phyloP scores from a whole-genome alignment of 2,329 filamentous ascomycete species.

The Dactylonectria macrodidyma region DNA sequence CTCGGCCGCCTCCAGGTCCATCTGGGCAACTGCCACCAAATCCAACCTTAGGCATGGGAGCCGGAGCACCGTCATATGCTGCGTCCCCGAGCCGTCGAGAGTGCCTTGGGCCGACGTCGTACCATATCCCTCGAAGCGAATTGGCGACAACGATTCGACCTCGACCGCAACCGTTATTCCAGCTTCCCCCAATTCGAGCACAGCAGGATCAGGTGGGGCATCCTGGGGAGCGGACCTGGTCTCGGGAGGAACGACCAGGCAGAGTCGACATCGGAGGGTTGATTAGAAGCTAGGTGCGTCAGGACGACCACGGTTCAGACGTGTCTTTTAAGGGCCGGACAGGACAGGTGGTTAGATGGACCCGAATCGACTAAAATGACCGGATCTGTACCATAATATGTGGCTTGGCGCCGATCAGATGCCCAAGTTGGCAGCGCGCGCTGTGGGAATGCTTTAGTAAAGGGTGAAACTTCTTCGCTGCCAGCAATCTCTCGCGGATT shows the following conservation, averaged over 20 bases:
- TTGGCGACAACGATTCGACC: constrained; percentile 53
- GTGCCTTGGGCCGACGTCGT: constrained; percentile 62
- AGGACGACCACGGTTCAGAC: constrained; percentile 44
- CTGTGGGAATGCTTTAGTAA: not conserved
- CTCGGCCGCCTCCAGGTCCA: constrained; percentile 44
- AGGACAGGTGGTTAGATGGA: constrained; percentile 20
- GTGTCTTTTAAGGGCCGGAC: constrained; percentile 29
- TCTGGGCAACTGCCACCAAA: constrained; percentile 52
- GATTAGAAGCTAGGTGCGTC: constrained; percentile 68
- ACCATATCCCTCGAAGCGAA: constrained; percentile 70
- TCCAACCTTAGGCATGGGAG: constrained; percentile 44
- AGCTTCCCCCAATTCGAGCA: constrained; percentile 65
- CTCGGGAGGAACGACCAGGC: constrained; percentile 65
- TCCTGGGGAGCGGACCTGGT: constrained; percentile 49
- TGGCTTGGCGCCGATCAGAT: constrained; percentile 21
- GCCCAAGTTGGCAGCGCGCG: constrained; percentile 18
- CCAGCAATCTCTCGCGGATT: not conserved
- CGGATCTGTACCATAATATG: constrained; percentile 26
- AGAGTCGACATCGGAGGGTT: constrained; percentile 74
- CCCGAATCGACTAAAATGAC: constrained; percentile 15
- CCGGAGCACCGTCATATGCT: constrained; percentile 54
- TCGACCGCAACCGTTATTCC: constrained; percentile 55
- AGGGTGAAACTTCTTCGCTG: not conserved
- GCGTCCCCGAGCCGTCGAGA: constrained; percentile 62
- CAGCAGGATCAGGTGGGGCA: constrained; percentile 50